Conservation (phyloP, 1,284 basidiomycete genomes). For the Microbotryum lychnidis-dioicae region DNA sequence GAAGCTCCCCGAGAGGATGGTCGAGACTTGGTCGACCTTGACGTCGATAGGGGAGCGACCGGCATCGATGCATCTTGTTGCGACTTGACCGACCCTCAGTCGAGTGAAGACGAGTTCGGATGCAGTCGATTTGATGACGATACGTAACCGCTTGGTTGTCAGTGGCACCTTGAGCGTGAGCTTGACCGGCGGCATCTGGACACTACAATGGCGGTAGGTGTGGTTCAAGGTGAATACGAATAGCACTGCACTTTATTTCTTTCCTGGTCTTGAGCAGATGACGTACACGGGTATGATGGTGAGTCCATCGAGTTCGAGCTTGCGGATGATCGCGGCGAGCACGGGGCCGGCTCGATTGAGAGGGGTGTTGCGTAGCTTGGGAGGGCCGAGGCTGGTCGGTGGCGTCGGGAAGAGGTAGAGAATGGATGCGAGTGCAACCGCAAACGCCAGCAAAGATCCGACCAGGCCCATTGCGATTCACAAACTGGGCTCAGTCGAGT, state of each 20-base stretch:
- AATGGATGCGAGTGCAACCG: neutral
- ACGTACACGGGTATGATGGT: conserved; percentile 20
- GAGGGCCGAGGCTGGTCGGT: neutral
- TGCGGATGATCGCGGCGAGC: conserved; percentile 4
- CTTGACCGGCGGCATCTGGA: conserved; percentile 14
- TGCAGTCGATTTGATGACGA: conserved; percentile 10
- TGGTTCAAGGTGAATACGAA: neutral
- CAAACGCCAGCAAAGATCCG: too few species aligned
- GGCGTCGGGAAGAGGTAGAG: neutral
- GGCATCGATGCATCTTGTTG: conserved; percentile 3
- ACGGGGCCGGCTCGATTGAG: conserved; percentile 5
- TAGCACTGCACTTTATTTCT: neutral
- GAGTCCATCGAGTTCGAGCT: conserved; percentile 14
- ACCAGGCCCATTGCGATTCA: too few species aligned
- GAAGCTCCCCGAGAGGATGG: conserved; percentile 7
- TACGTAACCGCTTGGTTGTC: neutral
- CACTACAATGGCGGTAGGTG: neutral
- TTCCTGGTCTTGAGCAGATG: neutral
- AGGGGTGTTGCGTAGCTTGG: neutral
- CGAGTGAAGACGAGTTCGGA: conserved; percentile 13
- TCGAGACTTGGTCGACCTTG: conserved; percentile 3
- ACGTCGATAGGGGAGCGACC: conserved; percentile 6
- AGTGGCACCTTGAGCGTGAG: conserved; percentile 2
- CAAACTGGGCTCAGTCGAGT: too few species aligned
- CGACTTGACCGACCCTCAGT: conserved; percentile 1